Conservation (phyloP, 441 rosid genomes). For the Eutrema salsugineum region DNA sequence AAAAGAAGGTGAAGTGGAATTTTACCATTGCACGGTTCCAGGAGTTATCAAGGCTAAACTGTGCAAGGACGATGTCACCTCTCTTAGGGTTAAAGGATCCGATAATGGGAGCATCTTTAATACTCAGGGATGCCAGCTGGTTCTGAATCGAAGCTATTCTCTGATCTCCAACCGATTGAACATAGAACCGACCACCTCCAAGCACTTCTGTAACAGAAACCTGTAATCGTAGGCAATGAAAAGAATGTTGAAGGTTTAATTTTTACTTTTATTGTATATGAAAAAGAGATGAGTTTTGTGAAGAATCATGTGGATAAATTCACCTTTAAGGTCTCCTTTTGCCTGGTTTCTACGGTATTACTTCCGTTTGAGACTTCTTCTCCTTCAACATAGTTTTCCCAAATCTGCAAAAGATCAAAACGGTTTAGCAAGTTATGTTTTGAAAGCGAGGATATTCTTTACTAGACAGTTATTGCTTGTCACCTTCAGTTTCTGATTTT, state of each 20-base stretch:
- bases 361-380: constrained; percentile 62
- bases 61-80: constrained; percentile 84
- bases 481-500: constrained; percentile 77
- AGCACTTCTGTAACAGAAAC: constrained; percentile 80
- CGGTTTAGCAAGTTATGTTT: not conserved
- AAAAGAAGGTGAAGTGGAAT: constrained; percentile 5
- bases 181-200: constrained; percentile 80
- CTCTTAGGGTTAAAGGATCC: constrained; percentile 84
- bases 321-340: constrained; percentile 83
- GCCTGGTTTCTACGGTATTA: constrained; percentile 58
- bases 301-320: not conserved
- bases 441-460: not conserved
- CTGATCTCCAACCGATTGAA: constrained; percentile 70
- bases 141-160: constrained; percentile 66
- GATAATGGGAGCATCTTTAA: constrained; percentile 70
- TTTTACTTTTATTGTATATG: not conserved
- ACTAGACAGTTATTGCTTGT: not conserved
- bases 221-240: constrained; percentile 36
- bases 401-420: constrained; percentile 44
- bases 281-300: not conserved
- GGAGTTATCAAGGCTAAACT: constrained; percentile 75
- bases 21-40: constrained; percentile 95
- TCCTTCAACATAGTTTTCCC: constrained; percentile 98
- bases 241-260: not conserved
- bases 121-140: constrained; percentile 67